These are phyloP conservation scores for Aspergillus bertholletiae DNA, from an alignment of 495 filamentous ascomycete species.

Conservation along the genomic window DNA sequence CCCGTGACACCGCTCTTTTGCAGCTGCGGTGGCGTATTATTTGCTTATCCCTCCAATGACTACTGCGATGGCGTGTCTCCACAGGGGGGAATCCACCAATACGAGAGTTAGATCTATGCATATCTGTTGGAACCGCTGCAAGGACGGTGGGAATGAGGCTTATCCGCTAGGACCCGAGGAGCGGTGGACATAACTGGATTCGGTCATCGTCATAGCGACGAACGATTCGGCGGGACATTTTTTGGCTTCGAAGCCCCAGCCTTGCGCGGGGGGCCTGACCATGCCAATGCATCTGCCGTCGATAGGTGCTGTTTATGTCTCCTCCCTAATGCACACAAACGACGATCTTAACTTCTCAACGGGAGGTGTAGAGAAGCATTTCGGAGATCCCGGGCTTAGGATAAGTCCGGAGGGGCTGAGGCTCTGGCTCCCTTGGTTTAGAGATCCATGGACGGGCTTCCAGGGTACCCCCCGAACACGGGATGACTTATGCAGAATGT, in stretches of 20 bases:
- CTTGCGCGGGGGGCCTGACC: slow-evolving; percentile 8
- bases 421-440: background rate
- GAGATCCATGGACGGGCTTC: background rate
- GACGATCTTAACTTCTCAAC: no score
- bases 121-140: background rate
- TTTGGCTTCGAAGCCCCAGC: background rate
- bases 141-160: background rate
- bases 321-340: no score
- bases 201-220: background rate
- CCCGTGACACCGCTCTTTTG: background rate
- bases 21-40: background rate
- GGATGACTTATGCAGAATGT: background rate
- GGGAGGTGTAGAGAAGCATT: no score
- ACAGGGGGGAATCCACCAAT: background rate
- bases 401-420: background rate
- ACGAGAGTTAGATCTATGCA: background rate
- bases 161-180: background rate
- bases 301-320: no score
- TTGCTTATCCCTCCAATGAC: background rate
- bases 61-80: background rate
- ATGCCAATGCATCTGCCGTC: background rate
- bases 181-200: background rate
- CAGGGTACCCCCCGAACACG: background rate
- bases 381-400: background rate
- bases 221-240: background rate